Percentiles rank a stretch among this genome's conserved stretches.
Evolutionary conservation across 2,329 filamentous ascomycete genomes (phyloP).

Genomic region (Phialocephala sp.): DNA sequence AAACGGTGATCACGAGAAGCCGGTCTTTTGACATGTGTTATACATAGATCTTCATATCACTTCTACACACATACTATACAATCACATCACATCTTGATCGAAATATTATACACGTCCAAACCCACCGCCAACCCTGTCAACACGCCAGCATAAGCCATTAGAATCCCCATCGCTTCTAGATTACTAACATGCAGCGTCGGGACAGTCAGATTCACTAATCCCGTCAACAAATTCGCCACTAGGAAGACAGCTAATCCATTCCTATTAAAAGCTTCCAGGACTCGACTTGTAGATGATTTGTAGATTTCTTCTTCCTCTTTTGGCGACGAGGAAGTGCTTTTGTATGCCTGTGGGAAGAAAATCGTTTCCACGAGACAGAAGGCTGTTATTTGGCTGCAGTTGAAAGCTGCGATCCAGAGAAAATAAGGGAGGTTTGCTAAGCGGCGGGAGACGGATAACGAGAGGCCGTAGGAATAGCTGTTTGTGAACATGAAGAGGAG

Average conservation of each 20-base stretch:
- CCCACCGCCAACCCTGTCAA: slow-evolving; percentile 71
- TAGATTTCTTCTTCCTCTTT: slow-evolving; percentile 68
- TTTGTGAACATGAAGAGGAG: slow-evolving; percentile 73
- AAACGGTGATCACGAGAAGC: no score
- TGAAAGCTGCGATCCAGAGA: slow-evolving; percentile 91
- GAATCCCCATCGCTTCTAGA: slow-evolving; percentile 70
- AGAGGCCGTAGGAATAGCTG: slow-evolving; percentile 71
- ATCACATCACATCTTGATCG: slow-evolving; percentile 66
- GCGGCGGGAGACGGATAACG: slow-evolving; percentile 80
- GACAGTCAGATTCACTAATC: slow-evolving; percentile 84
- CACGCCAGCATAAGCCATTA: slow-evolving; percentile 73
- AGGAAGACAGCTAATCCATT: slow-evolving; percentile 89
- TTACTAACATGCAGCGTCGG: slow-evolving; percentile 77
- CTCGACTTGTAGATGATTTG: slow-evolving; percentile 73
- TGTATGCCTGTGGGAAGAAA: slow-evolving; percentile 76
- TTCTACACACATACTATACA: not conserved
- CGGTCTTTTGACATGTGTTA: no score
- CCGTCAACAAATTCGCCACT: slow-evolving; percentile 87
- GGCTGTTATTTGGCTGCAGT: slow-evolving; percentile 78
- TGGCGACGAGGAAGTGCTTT: slow-evolving; percentile 51
- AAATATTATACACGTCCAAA: slow-evolving; percentile 69
- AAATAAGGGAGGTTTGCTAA: slow-evolving; percentile 94
- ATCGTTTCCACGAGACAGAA: slow-evolving; percentile 80
- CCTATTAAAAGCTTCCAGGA: slow-evolving; percentile 85
- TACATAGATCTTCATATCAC: no score